phyloP scores from a whole-genome alignment of 768 basidiomycete genomes.

The Phanerochaete carnosa region DNA sequence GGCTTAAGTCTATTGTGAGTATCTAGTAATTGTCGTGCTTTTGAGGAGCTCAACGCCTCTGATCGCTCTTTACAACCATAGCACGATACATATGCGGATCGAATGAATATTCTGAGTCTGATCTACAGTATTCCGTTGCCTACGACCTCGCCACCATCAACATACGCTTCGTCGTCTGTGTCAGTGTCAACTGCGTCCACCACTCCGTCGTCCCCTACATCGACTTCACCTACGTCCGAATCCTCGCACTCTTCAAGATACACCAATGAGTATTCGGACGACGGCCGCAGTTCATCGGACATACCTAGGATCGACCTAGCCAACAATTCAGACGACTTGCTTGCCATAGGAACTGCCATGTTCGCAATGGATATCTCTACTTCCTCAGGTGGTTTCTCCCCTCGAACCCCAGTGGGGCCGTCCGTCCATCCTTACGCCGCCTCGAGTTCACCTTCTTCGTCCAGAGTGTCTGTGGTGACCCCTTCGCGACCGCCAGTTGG shows the following conservation, averaged over 20 bases:
- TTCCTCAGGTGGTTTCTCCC: constrained; percentile 3
- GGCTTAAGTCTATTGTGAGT: constrained; percentile 86
- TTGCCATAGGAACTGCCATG: constrained; percentile 46
- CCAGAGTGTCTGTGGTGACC: constrained; percentile 11
- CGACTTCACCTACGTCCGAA: constrained; percentile 50
- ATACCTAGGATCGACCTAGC: constrained; percentile 22
- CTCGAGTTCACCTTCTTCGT: constrained; percentile 5
- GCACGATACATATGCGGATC: constrained; percentile 95
- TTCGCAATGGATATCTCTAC: constrained; percentile 32
- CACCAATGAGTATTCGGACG: constrained; percentile 10
- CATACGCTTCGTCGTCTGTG: constrained; percentile 41
- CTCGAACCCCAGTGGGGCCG: constrained; percentile 13
- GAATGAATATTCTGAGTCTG: constrained; percentile 88
- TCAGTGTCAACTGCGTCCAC: constrained; percentile 50
- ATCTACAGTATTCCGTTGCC: constrained; percentile 84
- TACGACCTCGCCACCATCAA: constrained; percentile 58
- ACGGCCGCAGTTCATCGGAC: constrained; percentile 18
- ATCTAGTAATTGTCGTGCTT: constrained; percentile 3
- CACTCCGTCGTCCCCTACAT: constrained; percentile 45
- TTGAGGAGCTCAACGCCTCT: background rate
- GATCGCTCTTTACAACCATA: constrained; percentile 24
- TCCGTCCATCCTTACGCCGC: constrained; percentile 22
- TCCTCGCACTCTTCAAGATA: constrained; percentile 32
- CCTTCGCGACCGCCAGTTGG: constrained; percentile 21
- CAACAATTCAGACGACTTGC: constrained; percentile 30